Evolutionary conservation across 371 early-diverging fungal species (phyloP), one percentile per base, ranked within the genome.

Genomic region (Smittium culicis): DNA sequence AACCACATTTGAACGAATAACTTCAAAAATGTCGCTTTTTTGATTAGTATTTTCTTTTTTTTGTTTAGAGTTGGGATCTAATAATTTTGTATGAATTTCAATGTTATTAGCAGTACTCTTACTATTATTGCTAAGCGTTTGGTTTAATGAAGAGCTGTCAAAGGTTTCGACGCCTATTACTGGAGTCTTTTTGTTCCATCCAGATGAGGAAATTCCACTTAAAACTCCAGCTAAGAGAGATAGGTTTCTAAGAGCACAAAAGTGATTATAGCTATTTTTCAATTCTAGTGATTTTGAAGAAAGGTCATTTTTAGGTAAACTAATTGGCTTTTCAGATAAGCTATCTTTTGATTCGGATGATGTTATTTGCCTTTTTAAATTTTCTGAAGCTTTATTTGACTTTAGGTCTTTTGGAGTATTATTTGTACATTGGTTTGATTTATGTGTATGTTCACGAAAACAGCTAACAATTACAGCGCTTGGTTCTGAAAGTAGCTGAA

Each of bases 1-100:
- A 79, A 76, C 29, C 68, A 45, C 20, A 45, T 45, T 5, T 45
- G 45, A 45, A 20, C 45, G 45, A 11, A 45, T 20, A 45, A 45
- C 11, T 20, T 45, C 11, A 11, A 20, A 5, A 45, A 45, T 11
- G 20, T 45, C 20, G 20, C 20, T 45, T 45, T 45, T 45, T n/a
- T n/a, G n/a, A n/a, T n/a, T n/a, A n/a, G n/a, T n/a, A n/a, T n/a
- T n/a, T n/a, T n/a, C n/a, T n/a, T n/a, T n/a, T n/a, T n/a, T n/a
- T n/a, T n/a, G n/a, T n/a, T n/a, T n/a, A n/a, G n/a, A n/a, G n/a
- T n/a, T n/a, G 45, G 45, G 45, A 20, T 5, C 5, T 11, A 45
- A 20, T 11, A 20, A 5, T 5, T 20, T 45, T 5, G 5, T 20
- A 20, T 45, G 45, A 20, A 45, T 45, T 20, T 45, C 11, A 5